Percentiles rank a stretch among this genome's conserved stretches.
These are phyloP conservation scores for Brassica carinata DNA, from an alignment of 345 rosid genomes.

Conservation along the genomic window DNA sequence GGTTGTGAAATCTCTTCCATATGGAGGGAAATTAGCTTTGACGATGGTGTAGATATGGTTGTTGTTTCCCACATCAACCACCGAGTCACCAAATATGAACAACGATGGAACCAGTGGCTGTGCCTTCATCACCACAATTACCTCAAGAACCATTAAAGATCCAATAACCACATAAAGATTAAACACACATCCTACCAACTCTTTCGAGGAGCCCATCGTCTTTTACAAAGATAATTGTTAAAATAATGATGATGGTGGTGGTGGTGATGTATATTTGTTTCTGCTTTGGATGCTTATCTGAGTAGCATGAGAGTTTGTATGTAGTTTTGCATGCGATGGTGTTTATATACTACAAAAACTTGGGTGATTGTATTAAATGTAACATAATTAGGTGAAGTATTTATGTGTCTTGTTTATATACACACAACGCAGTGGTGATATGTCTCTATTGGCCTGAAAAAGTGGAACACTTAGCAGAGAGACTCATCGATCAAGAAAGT, in stretches of 20 bases:
- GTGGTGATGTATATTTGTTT: not conserved
- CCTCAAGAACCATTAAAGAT: conserved; percentile 28
- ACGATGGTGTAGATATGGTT: conserved; percentile 71
- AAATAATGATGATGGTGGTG: not conserved
- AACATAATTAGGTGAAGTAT: not conserved
- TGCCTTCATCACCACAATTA: conserved; percentile 37
- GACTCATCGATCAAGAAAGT: conserved; percentile 35
- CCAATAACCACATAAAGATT: conserved; percentile 18
- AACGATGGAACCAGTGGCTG: conserved; percentile 84
- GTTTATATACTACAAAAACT: conserved; percentile 10
- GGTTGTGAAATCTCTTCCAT: conserved; percentile 74
- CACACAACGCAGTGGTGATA: conserved; percentile 16
- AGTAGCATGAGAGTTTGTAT: conserved; percentile 1
- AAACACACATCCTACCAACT: conserved; percentile 3
- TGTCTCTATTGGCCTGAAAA: conserved; percentile 35
- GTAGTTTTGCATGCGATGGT: conserved; percentile 19
- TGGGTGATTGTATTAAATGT: conserved; percentile 23
- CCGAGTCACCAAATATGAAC: conserved; percentile 90
- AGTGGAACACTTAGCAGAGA: conserved; percentile 15
- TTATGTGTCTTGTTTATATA: not conserved
- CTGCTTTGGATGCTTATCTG: conserved; percentile 8
- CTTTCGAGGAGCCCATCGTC: conserved; percentile 17
- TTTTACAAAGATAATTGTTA: conserved; percentile 2
- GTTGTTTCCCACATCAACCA: conserved; percentile 84
- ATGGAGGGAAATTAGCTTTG: conserved; percentile 84